Conservation (phyloP, 2,329 filamentous ascomycete species). For the Colletotrichum navitas region DNA sequence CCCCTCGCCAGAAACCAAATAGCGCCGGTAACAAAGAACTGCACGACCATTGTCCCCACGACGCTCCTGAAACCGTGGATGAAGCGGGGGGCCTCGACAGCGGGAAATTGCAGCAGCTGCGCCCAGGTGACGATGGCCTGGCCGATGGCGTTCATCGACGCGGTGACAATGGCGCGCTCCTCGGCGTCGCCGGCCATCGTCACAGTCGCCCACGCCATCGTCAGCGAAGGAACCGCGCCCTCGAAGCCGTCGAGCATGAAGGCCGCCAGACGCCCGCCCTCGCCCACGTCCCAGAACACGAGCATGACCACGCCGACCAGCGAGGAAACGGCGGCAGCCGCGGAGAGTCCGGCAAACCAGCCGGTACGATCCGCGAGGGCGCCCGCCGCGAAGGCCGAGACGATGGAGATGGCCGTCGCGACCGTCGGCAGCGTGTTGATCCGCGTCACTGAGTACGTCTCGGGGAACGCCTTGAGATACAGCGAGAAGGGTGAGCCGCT, state of each 20-base stretch:
- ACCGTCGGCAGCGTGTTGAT: slow-evolving; percentile 58
- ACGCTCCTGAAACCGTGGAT: slow-evolving; percentile 47
- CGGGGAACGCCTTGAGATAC: slow-evolving; percentile 54
- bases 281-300: slow-evolving; percentile 53
- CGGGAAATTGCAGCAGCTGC: slow-evolving; percentile 55
- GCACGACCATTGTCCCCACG: slow-evolving; percentile 51
- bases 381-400: slow-evolving; percentile 51
- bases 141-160: slow-evolving; percentile 59
- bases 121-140: slow-evolving; percentile 56
- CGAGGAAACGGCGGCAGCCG: slow-evolving; percentile 51
- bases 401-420: slow-evolving; percentile 54
- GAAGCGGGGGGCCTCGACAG: slow-evolving; percentile 52
- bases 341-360: slow-evolving; percentile 52
- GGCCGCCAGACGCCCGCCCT: slow-evolving; percentile 52
- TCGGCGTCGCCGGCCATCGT: slow-evolving; percentile 55
- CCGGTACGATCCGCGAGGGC: slow-evolving; percentile 51
- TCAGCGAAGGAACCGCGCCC: slow-evolving; percentile 51
- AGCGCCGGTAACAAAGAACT: slow-evolving; percentile 45
- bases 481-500: slow-evolving; percentile 54
- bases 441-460: slow-evolving; percentile 53
- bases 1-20: slow-evolving; percentile 30
- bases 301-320: slow-evolving; percentile 51
- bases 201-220: slow-evolving; percentile 56
- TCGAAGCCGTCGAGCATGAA: slow-evolving; percentile 56
- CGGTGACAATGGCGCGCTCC: slow-evolving; percentile 56